A percentile compares a stretch with the other conserved stretches of the same genome.
Conservation (phyloP, 2,329 filamentous ascomycete genomes). For the Plenodomus tracheiphilus region DNA sequence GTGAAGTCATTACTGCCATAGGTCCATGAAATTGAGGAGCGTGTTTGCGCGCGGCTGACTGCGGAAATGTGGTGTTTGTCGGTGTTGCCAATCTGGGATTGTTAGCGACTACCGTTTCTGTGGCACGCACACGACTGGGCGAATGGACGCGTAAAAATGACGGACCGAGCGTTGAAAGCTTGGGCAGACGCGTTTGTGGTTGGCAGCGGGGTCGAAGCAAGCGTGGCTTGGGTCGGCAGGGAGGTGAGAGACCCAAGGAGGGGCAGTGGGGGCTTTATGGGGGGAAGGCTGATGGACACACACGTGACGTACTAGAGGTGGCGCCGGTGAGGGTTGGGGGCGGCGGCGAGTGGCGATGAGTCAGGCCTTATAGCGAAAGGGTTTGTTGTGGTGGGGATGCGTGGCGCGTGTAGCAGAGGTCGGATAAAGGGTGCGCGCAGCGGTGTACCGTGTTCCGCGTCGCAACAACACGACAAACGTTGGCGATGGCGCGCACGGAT, state of each 20-base stretch:
- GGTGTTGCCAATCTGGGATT: slow-evolving; percentile 14
- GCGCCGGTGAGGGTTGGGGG: slow-evolving; percentile 27
- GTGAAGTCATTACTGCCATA: slow-evolving; percentile 48
- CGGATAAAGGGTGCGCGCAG: slow-evolving; percentile 23
- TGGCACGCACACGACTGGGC: slow-evolving; percentile 20
- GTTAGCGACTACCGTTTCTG: slow-evolving; percentile 18
- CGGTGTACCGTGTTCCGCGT: slow-evolving; percentile 9
- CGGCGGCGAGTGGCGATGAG: slow-evolving; percentile 26
- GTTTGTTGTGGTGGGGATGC: slow-evolving; percentile 22
- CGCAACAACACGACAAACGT: slow-evolving; percentile 27
- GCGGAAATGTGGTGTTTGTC: slow-evolving; percentile 8
- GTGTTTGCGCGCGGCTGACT: slow-evolving; percentile 28
- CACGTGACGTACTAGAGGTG: slow-evolving; percentile 40
- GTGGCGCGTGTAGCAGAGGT: slow-evolving; percentile 18
- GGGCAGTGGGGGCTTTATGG: slow-evolving; percentile 28
- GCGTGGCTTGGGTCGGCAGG: slow-evolving; percentile 24
- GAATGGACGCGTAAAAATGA: slow-evolving; percentile 18
- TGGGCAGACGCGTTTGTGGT: slow-evolving; percentile 16
- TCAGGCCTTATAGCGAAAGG: slow-evolving; percentile 21
- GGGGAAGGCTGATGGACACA: slow-evolving; percentile 32
- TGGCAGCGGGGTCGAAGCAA: slow-evolving; percentile 12
- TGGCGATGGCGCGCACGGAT: slow-evolving; percentile 26
- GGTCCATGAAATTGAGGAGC: slow-evolving; percentile 37
- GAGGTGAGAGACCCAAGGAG: slow-evolving; percentile 14
- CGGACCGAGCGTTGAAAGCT: slow-evolving; percentile 3